Percentiles rank a stretch among this genome's conserved stretches.
Evolutionary conservation across 1,284 basidiomycete species (phyloP).

Genomic region (Pholiota adiposa): DNA sequence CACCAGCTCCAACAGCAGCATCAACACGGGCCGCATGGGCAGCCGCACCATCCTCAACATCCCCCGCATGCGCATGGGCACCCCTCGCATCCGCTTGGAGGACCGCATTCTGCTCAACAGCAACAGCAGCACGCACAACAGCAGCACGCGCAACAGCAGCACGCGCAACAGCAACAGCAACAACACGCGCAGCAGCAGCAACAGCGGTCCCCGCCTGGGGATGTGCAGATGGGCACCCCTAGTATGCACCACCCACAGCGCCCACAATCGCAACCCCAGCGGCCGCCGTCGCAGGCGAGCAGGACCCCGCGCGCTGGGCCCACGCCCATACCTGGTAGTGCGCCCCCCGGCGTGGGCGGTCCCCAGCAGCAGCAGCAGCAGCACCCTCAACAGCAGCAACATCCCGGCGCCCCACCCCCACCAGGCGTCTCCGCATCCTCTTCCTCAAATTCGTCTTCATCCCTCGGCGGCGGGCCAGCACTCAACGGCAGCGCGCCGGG

Average conservation of each 20-base stretch:
- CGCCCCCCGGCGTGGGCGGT: not conserved
- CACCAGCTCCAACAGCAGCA: conserved; percentile 23
- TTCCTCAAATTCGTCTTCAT: conserved; percentile 22
- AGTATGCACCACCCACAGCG: conserved; percentile 41
- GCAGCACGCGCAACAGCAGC: no score
- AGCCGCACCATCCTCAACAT: conserved; percentile 19
- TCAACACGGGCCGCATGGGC: conserved; percentile 11
- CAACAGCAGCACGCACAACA: no score
- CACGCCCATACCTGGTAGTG: conserved; percentile 13
- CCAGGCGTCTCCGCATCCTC: not conserved
- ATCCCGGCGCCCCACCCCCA: not conserved
- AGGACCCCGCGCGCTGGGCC: conserved; percentile 24
- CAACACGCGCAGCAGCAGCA: conserved; percentile 21
- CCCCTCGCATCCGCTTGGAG: not conserved
- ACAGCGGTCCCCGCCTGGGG: conserved; percentile 23
- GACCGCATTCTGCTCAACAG: conserved; percentile 10
- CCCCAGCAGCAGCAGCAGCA: not conserved
- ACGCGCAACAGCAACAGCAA: no score
- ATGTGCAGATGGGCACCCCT: conserved; percentile 3
- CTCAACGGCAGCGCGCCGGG: conserved; percentile 5
- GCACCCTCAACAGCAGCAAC: not conserved
- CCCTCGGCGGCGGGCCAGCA: conserved; percentile 25
- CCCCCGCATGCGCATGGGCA: not conserved
- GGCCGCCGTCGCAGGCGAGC: conserved; percentile 36
- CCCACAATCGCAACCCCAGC: conserved; percentile 55